Evolutionary conservation across 331 rosid genomes (phyloP).

Genomic region (Ulmus americana): DNA sequence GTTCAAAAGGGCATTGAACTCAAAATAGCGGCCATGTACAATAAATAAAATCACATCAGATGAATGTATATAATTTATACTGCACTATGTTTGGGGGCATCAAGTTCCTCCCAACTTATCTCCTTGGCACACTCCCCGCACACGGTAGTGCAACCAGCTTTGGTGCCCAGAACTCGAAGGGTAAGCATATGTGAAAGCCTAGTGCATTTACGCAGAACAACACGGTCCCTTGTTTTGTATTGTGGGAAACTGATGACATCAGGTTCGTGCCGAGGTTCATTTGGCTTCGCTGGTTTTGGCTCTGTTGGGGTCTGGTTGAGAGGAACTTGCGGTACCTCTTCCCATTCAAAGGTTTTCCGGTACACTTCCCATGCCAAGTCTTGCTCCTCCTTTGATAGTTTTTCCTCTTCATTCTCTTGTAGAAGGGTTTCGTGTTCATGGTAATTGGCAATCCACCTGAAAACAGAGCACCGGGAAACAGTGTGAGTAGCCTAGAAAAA

Average conservation of each 20-base stretch:
- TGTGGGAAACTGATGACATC: constrained; percentile 23
- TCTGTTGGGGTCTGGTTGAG: constrained; percentile 37
- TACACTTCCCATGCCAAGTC: constrained; percentile 97
- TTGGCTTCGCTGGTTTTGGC: constrained; percentile 35
- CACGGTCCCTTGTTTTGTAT: constrained; percentile 36
- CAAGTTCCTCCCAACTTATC: constrained; percentile 76
- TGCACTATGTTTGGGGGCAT: not conserved
- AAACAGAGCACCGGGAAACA: constrained; percentile 2
- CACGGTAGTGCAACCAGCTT: constrained; percentile 61
- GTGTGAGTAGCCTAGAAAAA: constrained; percentile 6
- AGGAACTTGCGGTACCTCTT: constrained; percentile 75
- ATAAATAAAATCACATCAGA: not conserved
- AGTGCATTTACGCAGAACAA: constrained; percentile 62
- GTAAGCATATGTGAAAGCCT: constrained; percentile 77
- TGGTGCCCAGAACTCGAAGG: constrained; percentile 84
- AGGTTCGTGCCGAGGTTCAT: constrained; percentile 21
- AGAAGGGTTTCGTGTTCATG: constrained; percentile 79
- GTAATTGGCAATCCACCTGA: constrained; percentile 80
- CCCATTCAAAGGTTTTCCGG: constrained; percentile 73
- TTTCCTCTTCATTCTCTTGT: constrained; percentile 95
- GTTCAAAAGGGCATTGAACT: constrained; percentile 23
- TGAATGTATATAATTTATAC: too few relatives aligned
- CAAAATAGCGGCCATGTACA: constrained; percentile 24
- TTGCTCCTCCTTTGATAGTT: constrained; percentile 90
- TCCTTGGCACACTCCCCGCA: constrained; percentile 93